Base-by-base conservation (phyloP, 192 early-diverging fungal species). In the Podila horticola region DNA sequence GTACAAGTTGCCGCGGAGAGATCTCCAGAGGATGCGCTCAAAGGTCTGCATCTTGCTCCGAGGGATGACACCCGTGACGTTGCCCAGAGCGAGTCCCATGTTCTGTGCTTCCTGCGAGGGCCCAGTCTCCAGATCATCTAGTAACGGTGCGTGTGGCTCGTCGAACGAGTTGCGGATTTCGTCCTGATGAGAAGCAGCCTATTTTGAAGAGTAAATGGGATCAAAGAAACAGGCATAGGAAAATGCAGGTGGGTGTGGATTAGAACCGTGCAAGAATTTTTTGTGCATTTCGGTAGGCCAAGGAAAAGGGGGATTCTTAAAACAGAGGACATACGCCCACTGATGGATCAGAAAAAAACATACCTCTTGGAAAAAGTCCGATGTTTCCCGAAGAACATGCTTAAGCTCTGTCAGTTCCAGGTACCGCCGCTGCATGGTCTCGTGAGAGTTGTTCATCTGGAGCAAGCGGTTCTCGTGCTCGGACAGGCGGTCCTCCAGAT, bases 1-100 rank as follows among this genome's bases (percentile, higher is more conserved):
- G 85, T 93, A 97, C 71, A 99, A 84, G 86, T 99, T 99, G 34
- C 98, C 98, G 61, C 98, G 94, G 58, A 99, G 90, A 24, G 95
- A 95, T 64, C 98, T 92, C 94, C 97, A 99, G 57, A 99, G 92
- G 64, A 99, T 92, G 66, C 97, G 92, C 85, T 98, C 95, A 74
- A 99, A 98, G 19, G 93, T 96, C 41, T 89, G 90, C 81, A 97
- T 91, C 64, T 92, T 92, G 28, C 79, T 71, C 50, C 97, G 91
- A 30, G 93, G 86, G 64, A 99, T 96, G 20, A 99, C 98, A 34
- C 98, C 98, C 38, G 98, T 94, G 58, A 99, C 95, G 82, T 95
- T 97, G 45, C 96, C 95, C 45, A 92, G 66, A 71, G 85, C 86
- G 63, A 91, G 81, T 68, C 88, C 88, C n/a, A 58, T 20, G n/a